These are phyloP conservation scores for Fusarium stilboides DNA, from an alignment of 2,329 filamentous ascomycete species.

Conservation along the genomic window DNA sequence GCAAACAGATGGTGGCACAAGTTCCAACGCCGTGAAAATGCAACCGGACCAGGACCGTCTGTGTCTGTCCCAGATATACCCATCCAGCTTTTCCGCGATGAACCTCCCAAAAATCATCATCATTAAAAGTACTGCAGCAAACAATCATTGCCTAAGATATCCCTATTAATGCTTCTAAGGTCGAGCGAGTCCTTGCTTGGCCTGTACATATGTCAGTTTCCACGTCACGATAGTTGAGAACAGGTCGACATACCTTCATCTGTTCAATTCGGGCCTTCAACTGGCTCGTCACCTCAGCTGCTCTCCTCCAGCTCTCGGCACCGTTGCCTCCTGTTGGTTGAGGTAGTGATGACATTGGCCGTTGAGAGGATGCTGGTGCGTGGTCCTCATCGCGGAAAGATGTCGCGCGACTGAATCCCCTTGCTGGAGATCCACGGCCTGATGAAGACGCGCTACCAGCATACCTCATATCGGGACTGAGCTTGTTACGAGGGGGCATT, in stretches of 20 bases:
- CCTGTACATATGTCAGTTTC: slow-evolving; percentile 52
- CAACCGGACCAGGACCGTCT: slow-evolving; percentile 45
- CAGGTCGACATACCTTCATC: slow-evolving; percentile 80
- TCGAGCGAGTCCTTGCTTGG: slow-evolving; percentile 66
- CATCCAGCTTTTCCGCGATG: slow-evolving; percentile 43
- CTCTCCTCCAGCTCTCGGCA: slow-evolving; percentile 93
- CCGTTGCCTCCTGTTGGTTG: slow-evolving; percentile 55
- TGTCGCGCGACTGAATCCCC: slow-evolving; percentile 63
- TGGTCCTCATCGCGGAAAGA: slow-evolving; percentile 56
- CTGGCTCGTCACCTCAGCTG: slow-evolving; percentile 97
- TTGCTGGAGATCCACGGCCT: slow-evolving; percentile 72
- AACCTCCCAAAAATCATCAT: slow-evolving; percentile 46
- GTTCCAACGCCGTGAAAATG: slow-evolving; percentile 52
- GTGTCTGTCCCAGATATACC: slow-evolving; percentile 41
- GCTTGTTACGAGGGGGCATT: slow-evolving; percentile 65
- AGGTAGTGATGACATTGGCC: slow-evolving; percentile 56
- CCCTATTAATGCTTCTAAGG: slow-evolving; percentile 49
- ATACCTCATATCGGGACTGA: slow-evolving; percentile 70
- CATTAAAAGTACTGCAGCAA: slow-evolving; percentile 41
- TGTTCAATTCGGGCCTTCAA: slow-evolving; percentile 97
- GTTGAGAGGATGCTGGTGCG: slow-evolving; percentile 49
- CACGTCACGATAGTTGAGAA: fast-evolving
- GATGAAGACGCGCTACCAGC: slow-evolving; percentile 66
- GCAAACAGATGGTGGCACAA: slow-evolving; percentile 48
- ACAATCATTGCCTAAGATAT: slow-evolving; percentile 22